Base-by-base conservation (phyloP, 2,329 filamentous ascomycete genomes). In the Didymella lethalis region DNA sequence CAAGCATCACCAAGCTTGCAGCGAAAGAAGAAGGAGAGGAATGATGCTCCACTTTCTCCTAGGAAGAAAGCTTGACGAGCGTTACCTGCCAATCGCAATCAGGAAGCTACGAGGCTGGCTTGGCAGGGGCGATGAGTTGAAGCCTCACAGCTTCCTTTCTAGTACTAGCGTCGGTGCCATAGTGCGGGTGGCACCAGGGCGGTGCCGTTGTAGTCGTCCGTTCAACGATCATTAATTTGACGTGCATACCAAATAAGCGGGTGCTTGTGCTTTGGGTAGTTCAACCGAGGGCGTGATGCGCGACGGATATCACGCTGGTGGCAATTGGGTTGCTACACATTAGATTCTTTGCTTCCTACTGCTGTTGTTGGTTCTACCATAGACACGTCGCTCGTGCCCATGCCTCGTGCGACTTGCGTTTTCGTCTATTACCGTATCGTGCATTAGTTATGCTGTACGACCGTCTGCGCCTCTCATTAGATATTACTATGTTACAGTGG, bases 51-150 rank as follows among this genome's bases (percentile, higher is more conserved):
- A 40, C 36, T 40, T 40, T 40, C n/a, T 40, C 11, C 36, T 23
- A 40, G 18, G 36, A 40, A 23, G 18, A 23, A 64, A 64, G 61
- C 58, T 64, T 61, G 59, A 58, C 47, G n/a, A 29, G 12, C 16
- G 28, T 31, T 53, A 43, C 47, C 47, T 52, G 54, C 61, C 61
- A 60, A 54, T 53, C 57, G 36, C 18, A 20, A 36, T 36, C 16
- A n/a, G 32, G 32, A 36, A 36, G 32, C 32, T 36, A 40, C 18
- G 18, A 20, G 36, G 36, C n/a, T 40, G 36, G 18, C 36, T 40
- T 40, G 36, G 36, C 36, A 40, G 36, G 36, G n/a, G 18, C 36
- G 36, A 18, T 16, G 18, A 23, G n/a, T 23, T 18, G 18, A 16
- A 23, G 26, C 10, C 31, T 50, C 12, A 16, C 48, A 44, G 57